These are phyloP conservation scores for Rhododendron williamsianum DNA, from an alignment of 148 eudicot genomes.

Conservation along the genomic window DNA sequence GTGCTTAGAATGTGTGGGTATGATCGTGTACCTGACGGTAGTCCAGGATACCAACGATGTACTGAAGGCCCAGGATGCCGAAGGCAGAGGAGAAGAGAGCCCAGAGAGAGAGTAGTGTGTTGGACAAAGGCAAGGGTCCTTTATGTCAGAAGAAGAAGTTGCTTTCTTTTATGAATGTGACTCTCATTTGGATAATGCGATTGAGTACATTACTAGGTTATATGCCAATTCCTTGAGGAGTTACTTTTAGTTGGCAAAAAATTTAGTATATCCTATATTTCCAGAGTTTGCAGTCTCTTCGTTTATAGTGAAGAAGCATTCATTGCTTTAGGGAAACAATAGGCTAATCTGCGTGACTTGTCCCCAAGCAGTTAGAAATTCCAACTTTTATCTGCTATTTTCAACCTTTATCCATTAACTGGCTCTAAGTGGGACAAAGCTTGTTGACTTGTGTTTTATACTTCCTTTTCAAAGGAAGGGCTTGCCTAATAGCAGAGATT, in stretches of 20 bases:
- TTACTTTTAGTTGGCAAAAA: not conserved
- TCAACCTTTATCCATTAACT: not conserved
- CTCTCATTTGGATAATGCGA: not conserved
- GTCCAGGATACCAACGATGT: no score
- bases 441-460: not conserved
- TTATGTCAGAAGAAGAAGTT: not conserved
- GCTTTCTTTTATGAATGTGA: not conserved
- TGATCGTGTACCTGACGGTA: no score
- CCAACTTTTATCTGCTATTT: not conserved
- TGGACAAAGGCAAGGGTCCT: no score
- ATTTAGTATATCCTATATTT: not conserved
- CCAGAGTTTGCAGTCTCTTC: not conserved
- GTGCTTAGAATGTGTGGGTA: not conserved
- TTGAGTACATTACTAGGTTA: not conserved
- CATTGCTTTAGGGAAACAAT: not conserved
- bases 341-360: not conserved
- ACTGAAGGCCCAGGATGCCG: no score
- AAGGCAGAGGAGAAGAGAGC: no score
- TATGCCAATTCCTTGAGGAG: not conserved
- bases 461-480: not conserved
- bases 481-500: not conserved
- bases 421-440: not conserved
- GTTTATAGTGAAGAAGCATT: not conserved
- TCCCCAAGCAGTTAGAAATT: not conserved
- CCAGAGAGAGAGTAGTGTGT: no score